Evolutionary conservation across 768 basidiomycete genomes (phyloP).

Genomic region (Xerocomellus amylosporus): DNA sequence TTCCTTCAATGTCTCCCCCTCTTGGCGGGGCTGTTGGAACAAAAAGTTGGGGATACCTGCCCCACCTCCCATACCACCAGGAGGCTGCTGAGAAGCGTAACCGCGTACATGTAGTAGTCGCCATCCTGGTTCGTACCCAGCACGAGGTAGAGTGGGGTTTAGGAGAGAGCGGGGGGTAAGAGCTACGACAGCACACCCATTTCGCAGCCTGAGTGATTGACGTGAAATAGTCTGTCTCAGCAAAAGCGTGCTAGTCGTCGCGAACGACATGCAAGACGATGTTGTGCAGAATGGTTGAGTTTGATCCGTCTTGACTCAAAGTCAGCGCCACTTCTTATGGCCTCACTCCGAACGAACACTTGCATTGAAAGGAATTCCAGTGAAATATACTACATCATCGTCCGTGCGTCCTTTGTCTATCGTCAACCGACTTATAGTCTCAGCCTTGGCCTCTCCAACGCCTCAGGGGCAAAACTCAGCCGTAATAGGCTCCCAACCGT

Average conservation of each 20-base stretch:
- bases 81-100: conserved; percentile 50
- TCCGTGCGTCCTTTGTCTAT: too few species aligned
- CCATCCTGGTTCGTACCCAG: neutral
- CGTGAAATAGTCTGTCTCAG: conserved; percentile 11
- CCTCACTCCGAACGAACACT: too few species aligned
- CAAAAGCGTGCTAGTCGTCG: neutral
- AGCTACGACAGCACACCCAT: conserved; percentile 17
- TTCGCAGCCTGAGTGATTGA: conserved; percentile 17
- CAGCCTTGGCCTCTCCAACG: neutral
- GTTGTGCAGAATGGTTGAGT: neutral
- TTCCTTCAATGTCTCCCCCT: conserved; percentile 86
- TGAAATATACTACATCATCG: too few species aligned
- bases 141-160: neutral
- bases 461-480: neutral
- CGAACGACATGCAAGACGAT: conserved; percentile 10
- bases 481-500: neutral
- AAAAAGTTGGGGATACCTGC: conserved; percentile 57
- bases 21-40: conserved; percentile 58
- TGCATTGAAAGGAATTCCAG: too few species aligned
- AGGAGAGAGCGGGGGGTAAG: neutral
- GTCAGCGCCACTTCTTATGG: too few species aligned
- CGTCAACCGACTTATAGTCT: neutral
- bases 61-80: conserved; percentile 36
- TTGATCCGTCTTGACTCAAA: neutral
- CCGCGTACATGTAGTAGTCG: conserved; percentile 23